Conservation (phyloP, 352 stramenopile genomes). For the Aphanomyces euteiches region DNA sequence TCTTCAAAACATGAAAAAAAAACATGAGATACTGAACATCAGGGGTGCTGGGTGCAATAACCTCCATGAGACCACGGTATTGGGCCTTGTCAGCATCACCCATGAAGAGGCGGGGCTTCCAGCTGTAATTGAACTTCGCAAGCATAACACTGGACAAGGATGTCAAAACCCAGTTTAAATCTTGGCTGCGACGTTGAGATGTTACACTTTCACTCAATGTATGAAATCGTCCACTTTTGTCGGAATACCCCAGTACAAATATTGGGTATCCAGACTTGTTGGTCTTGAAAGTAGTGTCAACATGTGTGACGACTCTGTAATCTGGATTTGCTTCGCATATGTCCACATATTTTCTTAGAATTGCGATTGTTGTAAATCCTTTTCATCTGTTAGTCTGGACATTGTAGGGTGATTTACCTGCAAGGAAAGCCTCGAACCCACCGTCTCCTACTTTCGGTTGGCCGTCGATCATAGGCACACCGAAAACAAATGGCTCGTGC, state of each 20-base stretch:
- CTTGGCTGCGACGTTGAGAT: not conserved
- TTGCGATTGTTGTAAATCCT: not conserved
- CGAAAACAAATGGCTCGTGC: conserved; percentile 5
- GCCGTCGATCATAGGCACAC: not conserved
- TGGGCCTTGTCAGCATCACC: not conserved
- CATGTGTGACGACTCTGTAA: not conserved
- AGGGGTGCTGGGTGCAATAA: not conserved
- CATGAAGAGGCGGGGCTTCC: not conserved
- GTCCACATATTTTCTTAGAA: not conserved
- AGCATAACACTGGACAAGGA: no score
- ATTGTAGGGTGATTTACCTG: not conserved
- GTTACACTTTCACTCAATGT: not conserved
- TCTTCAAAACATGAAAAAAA: conserved; percentile 2
- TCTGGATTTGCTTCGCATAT: not conserved
- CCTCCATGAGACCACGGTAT: not conserved
- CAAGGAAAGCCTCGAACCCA: not conserved
- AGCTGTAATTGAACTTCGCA: not conserved
- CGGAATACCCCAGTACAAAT: conserved; percentile 1
- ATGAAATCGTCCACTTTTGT: not conserved
- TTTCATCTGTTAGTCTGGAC: not conserved
- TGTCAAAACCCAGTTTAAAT: not conserved
- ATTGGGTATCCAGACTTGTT: not conserved
- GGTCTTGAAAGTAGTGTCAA: not conserved
- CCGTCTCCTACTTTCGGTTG: not conserved
- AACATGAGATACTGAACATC: not conserved